These are phyloP conservation scores for Aureobasidium leucospermi DNA, from an alignment of 2,329 filamentous ascomycete genomes.

Conservation along the genomic window DNA sequence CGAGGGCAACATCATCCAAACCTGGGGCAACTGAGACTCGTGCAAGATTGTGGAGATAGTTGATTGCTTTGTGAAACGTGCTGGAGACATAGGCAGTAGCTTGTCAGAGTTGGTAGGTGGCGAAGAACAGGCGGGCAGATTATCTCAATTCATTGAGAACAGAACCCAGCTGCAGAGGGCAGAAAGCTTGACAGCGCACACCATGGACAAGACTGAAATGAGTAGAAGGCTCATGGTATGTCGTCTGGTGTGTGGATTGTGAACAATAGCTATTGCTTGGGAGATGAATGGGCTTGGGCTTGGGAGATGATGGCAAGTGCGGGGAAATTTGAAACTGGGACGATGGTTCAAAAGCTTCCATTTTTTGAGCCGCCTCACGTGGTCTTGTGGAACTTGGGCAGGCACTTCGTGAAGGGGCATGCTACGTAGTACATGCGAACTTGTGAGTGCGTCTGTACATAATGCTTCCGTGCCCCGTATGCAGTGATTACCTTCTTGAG, in stretches of 20 bases:
- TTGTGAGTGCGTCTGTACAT: no score
- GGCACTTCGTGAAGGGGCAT: neutral
- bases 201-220: neutral
- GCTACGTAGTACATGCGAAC: no score
- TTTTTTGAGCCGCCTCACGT: neutral
- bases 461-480: no score
- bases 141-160: neutral
- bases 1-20: no score
- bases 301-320: neutral
- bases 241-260: neutral
- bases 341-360: neutral
- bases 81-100: no score
- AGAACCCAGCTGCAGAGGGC: constrained; percentile 1
- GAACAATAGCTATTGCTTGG: neutral
- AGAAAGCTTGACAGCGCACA: constrained; percentile 2
- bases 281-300: neutral
- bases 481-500: no score
- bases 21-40: no score
- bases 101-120: neutral
- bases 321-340: neutral
- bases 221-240: constrained; percentile 5
- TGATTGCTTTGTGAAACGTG: no score
- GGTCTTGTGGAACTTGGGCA: neutral
- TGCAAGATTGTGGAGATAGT: no score
- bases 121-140: neutral